phyloP scores from a whole-genome alignment of 2,329 filamentous ascomycete species.

The Xenoacremonium recifei region DNA sequence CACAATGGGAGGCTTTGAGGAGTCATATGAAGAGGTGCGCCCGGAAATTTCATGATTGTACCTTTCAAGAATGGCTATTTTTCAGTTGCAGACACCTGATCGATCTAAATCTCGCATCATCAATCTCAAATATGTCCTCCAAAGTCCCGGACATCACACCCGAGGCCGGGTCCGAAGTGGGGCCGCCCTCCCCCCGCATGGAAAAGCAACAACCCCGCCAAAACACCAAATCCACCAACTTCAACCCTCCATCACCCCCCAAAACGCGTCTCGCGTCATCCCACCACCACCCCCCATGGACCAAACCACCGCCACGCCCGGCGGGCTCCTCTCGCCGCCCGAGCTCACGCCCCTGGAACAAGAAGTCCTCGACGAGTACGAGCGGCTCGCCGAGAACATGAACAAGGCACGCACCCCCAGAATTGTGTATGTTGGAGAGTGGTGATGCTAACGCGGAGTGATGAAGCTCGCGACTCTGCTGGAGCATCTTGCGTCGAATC shows the following conservation, averaged over 20 bases:
- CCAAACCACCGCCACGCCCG: slow-evolving; percentile 16
- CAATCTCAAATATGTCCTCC: no score
- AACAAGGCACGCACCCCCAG: slow-evolving; percentile 65
- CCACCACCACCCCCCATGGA: slow-evolving; percentile 16
- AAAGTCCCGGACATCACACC: no score
- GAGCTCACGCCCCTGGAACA: slow-evolving; percentile 81
- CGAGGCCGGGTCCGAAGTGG: background rate
- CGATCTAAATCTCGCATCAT: no score
- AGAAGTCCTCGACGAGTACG: slow-evolving; percentile 92
- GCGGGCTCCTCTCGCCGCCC: slow-evolving; percentile 39
- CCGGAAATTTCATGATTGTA: no score
- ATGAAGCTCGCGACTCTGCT: slow-evolving; percentile 58
- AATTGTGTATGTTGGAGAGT: background rate
- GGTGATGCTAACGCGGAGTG: background rate
- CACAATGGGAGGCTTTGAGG: no score
- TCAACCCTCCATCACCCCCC: background rate
- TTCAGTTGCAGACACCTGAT: no score
- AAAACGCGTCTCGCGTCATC: background rate
- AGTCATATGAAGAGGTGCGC: no score
- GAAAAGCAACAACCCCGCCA: background rate
- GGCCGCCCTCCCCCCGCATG: no score
- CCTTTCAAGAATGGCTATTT: no score
- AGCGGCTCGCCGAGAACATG: slow-evolving; percentile 83
- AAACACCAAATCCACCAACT: background rate
- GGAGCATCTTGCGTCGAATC: slow-evolving; percentile 64